Evolutionary conservation across 164 flowering plant species (phyloP).

Genomic region (Platanus orientalis): DNA sequence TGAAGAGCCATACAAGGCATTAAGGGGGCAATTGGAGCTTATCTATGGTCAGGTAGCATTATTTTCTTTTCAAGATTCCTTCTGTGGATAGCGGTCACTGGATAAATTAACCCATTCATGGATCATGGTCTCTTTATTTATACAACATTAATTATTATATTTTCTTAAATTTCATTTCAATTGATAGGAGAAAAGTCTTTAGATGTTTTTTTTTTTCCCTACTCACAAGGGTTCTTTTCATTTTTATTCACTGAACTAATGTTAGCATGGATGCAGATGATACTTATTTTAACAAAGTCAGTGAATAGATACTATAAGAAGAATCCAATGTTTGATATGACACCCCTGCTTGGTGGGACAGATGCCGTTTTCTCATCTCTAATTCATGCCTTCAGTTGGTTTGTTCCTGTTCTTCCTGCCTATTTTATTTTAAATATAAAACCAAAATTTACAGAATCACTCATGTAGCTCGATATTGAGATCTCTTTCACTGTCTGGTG

Average conservation of each 20-base stretch:
- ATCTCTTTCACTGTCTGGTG: no score
- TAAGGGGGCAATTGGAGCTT: constrained; percentile 82
- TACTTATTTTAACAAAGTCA: constrained; percentile 92
- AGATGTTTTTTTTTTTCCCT: background rate
- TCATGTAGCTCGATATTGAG: no score
- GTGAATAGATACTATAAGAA: constrained; percentile 94
- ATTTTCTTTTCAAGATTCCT: background rate
- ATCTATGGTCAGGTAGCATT: constrained; percentile 88
- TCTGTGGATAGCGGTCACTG: background rate
- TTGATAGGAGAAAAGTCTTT: no score
- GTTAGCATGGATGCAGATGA: constrained; percentile 66
- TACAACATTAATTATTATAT: background rate
- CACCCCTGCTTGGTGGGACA: constrained; percentile 96
- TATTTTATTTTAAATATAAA: no score
- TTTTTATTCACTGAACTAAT: background rate
- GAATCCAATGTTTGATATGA: constrained; percentile 99
- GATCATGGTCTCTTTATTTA: background rate
- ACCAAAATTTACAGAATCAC: no score
- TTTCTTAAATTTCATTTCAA: background rate
- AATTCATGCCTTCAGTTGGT: constrained; percentile 94
- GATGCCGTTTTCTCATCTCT: constrained; percentile 95
- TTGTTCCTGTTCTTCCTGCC: constrained; percentile 23
- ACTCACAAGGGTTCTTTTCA: background rate
- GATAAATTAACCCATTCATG: background rate
- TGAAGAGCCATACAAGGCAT: constrained; percentile 86